A percentile compares a stretch with the other conserved stretches of the same genome.
These are phyloP conservation scores for Teunomyces cretensis DNA, from an alignment of 805 yeast genomes.

Conservation along the genomic window DNA sequence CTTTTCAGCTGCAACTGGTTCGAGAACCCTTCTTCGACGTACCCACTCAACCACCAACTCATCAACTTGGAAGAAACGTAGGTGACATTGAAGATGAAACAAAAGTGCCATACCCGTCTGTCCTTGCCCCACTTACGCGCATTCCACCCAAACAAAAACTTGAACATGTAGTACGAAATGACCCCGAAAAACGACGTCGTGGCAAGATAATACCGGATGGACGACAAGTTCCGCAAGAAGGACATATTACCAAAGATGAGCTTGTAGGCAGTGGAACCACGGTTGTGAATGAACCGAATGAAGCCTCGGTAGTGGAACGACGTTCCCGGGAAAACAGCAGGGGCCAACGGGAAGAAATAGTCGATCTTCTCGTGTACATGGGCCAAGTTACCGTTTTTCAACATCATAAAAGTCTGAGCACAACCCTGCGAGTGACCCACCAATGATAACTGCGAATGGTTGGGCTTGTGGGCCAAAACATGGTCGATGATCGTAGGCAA, in stretches of 20 bases:
- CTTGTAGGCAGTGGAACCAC: slow-evolving; percentile 45
- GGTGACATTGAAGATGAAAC: slow-evolving; percentile 84
- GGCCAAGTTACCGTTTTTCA: slow-evolving; percentile 43
- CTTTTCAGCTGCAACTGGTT: slow-evolving; percentile 35
- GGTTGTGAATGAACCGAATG: slow-evolving; percentile 58
- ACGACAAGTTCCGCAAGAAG: slow-evolving; percentile 74
- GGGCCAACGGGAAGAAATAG: slow-evolving; percentile 76
- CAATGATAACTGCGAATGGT: slow-evolving; percentile 51
- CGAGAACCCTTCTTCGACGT: slow-evolving; percentile 38
- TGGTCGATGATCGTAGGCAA: slow-evolving; percentile 69
- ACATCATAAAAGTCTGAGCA: slow-evolving; percentile 73
- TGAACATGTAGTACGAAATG: slow-evolving; percentile 78
- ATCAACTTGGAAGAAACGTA: slow-evolving; percentile 76
- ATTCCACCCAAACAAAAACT: slow-evolving; percentile 84
- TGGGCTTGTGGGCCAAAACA: slow-evolving; percentile 46
- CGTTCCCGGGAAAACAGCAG: slow-evolving; percentile 88
- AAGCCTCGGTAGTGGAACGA: slow-evolving; percentile 62
- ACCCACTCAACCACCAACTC: slow-evolving; percentile 82
- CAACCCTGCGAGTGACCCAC: slow-evolving; percentile 94
- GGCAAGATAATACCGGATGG: slow-evolving; percentile 45
- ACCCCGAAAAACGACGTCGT: slow-evolving; percentile 52
- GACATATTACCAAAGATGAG: slow-evolving; percentile 73
- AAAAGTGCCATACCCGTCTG: slow-evolving; percentile 59
- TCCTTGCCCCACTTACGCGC: slow-evolving; percentile 70
- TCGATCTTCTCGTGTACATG: slow-evolving; percentile 54